Percentiles rank a stretch among this genome's conserved stretches.
Conservation (phyloP, 768 basidiomycete species). For the Tephrocybe sp. region DNA sequence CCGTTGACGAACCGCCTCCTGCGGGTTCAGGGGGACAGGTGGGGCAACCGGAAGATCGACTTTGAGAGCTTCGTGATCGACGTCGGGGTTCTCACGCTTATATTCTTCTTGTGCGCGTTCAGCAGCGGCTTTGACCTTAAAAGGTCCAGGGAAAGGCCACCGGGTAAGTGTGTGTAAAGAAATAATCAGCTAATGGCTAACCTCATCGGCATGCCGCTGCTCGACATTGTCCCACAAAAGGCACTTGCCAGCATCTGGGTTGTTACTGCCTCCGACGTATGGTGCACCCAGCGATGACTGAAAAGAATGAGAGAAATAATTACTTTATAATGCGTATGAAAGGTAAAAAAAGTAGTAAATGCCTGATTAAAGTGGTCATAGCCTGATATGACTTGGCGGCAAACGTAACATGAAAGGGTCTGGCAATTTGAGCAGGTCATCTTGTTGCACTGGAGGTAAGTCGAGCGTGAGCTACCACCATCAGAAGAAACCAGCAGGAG, state of each 20-base stretch:
- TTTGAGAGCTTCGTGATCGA: constrained; percentile 54
- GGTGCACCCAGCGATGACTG: constrained; percentile 2
- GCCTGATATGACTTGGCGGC: constrained; percentile 66
- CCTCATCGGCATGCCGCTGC: constrained; percentile 64
- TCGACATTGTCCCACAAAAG: constrained; percentile 68
- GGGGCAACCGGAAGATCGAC: constrained; percentile 58
- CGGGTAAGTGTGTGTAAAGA: not conserved
- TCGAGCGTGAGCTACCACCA: not conserved
- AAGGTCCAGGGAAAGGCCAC: too few relatives aligned
- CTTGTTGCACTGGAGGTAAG: constrained; percentile 75
- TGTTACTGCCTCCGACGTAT: constrained; percentile 20
- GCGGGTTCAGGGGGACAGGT: constrained; percentile 14
- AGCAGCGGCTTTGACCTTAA: constrained; percentile 66
- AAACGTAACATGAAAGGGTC: constrained; percentile 82
- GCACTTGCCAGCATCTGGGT: constrained; percentile 43
- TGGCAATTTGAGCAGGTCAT: constrained; percentile 77
- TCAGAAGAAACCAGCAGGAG: not conserved
- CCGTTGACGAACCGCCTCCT: too few relatives aligned
- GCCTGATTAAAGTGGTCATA: constrained; percentile 68
- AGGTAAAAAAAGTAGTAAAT: too few relatives aligned
- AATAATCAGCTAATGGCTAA: constrained; percentile 18
- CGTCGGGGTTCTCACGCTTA: constrained; percentile 58
- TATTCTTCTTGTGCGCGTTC: constrained; percentile 64
- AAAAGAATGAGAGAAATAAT: not conserved
- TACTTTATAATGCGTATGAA: too few relatives aligned